Base-by-base conservation (phyloP, 208 protist genomes). In the Trypanosoma scelopori region DNA sequence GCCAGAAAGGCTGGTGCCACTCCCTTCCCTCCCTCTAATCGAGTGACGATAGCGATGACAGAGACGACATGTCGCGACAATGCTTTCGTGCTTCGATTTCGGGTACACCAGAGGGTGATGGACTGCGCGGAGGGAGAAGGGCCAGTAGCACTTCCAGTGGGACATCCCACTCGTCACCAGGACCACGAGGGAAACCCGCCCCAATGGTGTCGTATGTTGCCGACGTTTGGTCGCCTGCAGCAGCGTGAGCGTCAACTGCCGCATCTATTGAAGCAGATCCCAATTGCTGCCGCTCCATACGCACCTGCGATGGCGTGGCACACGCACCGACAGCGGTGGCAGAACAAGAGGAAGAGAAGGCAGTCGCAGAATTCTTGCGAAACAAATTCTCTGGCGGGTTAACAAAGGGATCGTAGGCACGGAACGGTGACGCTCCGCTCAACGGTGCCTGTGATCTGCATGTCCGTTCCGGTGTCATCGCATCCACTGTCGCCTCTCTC, bases 141-240 rank as follows among this genome's bases (percentile, higher is more conserved):
- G 64, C 46, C 6, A 70, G 51, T 22, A 90, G 46, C 0, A 89
- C 60, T 43, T 89, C 82, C 5, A 86, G 35, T 13, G 86, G 79
- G 0, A 93, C 69, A 30, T 85, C 69, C 86, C 86, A 93, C 43
- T 74, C 74, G 12, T 67, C 46, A 37, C 60, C 71, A 42, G 86
- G 86, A 5, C 86, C 86, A 11, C 83, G 81, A 0, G 69, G 74
- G 48, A 87, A 91, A 22, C 66, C 71, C 12, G 35, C 51, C 0
- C 87, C 84, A 1, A 82, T 27, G 0, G 47, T 30, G 51, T 89
- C 74, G 9, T 46, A 55, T n/a, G 57, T 47, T 12, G 22, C 53
- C 41, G 32, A 43, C 12, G 23, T 16, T 6, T 55, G 51, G 35
- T 20, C 37, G 45, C 41, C 39, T 41, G 61, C 49, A 27, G 61